Base-by-base conservation (phyloP, 2,329 filamentous ascomycete species). In the Aspergillus phoenicis region DNA sequence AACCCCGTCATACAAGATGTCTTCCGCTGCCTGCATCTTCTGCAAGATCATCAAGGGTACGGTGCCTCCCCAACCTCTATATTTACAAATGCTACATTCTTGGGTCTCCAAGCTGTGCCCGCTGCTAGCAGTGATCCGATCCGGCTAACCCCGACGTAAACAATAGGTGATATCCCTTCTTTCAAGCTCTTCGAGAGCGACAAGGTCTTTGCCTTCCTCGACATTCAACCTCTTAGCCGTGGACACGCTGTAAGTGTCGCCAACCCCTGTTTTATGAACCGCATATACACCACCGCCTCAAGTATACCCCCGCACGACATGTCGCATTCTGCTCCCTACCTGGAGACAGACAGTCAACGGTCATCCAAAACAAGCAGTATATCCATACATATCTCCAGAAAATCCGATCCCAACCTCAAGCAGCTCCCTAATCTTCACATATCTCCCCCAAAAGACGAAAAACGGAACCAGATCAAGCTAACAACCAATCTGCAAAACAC, bases 111-210 rank as follows among this genome's bases (percentile, higher is more conserved):
- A 66, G 2, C 58, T 47, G 7, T 10, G 11, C n/a, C 26, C 28
- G 17, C 38, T 24, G 33, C 10, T 20, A 20, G 22, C 15, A 45
- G n/a, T 28, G 26, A 22, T 4, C 24, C 7, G 10, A 51, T 39
- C 43, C 47, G 8, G 49, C 63, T 65, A 61, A 62, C 22, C 22
- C 22, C 36, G 17, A 17, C 39, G 53, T 51, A 67, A 61, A 66
- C 30, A 43, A 62, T 70, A 97, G 93, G 93, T 67, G 94, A 98
- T 64, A 97, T 99, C 77, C 95, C 95, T 52, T 94, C 88, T 70
- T 89, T 98, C 84, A 99, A 97, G 85, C 88, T 99, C 79, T 93
- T 91, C 75, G 95, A 99, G 81, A 95, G 87, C 71, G 91, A 96
- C 39, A 97, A 94, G 82, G 91, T 94, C 49, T 84, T 97, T 64